Base-by-base conservation (phyloP, 2,329 filamentous ascomycete genomes). In the Ophioceras dolichostomum region DNA sequence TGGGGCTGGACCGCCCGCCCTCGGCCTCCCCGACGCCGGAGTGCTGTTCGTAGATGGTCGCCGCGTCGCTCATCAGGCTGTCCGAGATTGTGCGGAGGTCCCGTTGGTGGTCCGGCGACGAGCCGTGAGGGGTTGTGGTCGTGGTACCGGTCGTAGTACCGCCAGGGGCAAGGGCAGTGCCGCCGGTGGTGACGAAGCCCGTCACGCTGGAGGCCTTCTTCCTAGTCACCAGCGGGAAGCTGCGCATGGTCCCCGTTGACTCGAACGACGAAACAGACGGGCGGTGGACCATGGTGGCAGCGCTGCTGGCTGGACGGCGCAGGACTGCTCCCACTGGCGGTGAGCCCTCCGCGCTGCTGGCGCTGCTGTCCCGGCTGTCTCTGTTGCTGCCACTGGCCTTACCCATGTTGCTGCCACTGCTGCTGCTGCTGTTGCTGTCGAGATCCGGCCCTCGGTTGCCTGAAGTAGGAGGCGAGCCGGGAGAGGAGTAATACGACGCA, bases 181-280 rank as follows among this genome's bases (percentile, higher is more conserved):
- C n/a, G n/a, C n/a, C n/a, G n/a, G n/a, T n/a, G n/a, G 34, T 31
- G 31, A n/a, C 33, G 20, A 34, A 19, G 32, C 37, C 36, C 33
- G 35, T 38, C 30, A 29, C 17, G 28, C 40, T 41, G 31, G 31
- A 30, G 13, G 41, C 21, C 10, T 43, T 41, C 31, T 38, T 46
- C 32, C 45, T 41, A 27, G 45, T 49, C 8, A 78, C 65, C 5
- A 79, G 59, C 1, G 75, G 75, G 43, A 79, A 79, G 49, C 72
- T 79, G 45, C 76, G 62, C 36, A 66, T 71, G 1, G 75, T 78
- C 13, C 71, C 71, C 0, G 61, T 65, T 0, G 73, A 79, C 32
- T 70, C 68, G 40, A 75, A 62, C 0, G 72, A 74, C 4, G 72
- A 70, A 17, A 69, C 53, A 0, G 73, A 76, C 5, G 73, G 70